phyloP scores from a whole-genome alignment of 169 alveolate species.

The Eimeria acervulina region DNA sequence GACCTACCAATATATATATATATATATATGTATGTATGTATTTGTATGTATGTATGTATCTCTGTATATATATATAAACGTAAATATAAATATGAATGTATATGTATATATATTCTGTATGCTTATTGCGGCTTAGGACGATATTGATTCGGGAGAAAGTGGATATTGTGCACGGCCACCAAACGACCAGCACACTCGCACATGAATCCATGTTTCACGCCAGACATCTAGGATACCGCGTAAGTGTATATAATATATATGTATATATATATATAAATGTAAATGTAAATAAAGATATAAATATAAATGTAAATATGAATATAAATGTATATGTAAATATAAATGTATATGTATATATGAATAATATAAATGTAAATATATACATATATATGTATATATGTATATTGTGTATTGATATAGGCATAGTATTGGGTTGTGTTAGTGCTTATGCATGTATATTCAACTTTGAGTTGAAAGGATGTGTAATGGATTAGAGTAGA shows the following conservation, averaged over 20 bases:
- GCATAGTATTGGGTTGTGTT: too few species aligned
- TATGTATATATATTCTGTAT: background rate
- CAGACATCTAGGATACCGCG: slow-evolving; percentile 62
- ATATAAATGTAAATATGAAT: too few species aligned
- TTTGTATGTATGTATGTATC: background rate
- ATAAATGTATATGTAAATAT: too few species aligned
- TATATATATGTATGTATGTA: too few species aligned
- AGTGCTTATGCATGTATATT: too few species aligned
- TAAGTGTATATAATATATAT: background rate
- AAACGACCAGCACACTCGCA: slow-evolving; percentile 85
- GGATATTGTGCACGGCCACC: slow-evolving; percentile 97
- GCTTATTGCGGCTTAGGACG: slow-evolving; percentile 93
- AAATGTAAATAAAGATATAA: background rate
- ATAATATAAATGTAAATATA: too few species aligned
- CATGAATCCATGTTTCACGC: slow-evolving; percentile 65
- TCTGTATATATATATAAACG: too few species aligned
- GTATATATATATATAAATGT: too few species aligned
- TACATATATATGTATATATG: background rate
- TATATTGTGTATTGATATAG: background rate
- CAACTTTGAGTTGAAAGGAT: too few species aligned
- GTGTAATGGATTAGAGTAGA: too few species aligned
- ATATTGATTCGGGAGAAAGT: slow-evolving; percentile 97
- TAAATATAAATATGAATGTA: background rate
- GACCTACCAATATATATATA: too few species aligned
- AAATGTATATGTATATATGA: too few species aligned